Base-by-base conservation (phyloP, 139 green algal genomes). In the Penium margaritaceum region DNA sequence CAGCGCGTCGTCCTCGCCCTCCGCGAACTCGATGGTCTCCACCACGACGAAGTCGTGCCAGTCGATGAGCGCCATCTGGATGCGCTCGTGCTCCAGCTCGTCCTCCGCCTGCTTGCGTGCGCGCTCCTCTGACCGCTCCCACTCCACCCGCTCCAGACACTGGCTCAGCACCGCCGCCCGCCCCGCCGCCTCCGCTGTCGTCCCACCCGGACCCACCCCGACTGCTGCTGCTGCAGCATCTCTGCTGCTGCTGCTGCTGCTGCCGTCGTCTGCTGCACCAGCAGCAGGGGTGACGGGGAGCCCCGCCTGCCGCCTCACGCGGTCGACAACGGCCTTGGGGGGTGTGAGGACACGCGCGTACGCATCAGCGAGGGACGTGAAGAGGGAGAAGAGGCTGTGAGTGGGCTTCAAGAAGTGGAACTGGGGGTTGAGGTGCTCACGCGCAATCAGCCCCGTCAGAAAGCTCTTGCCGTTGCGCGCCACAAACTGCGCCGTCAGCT, bases 21-120 rank as follows among this genome's bases (percentile, higher is more conserved):
- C 73, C 27, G 34, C 32, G 67, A 99, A 99, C 53, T 94, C 89
- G 30, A 99, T 95, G 0, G 91, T 96, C 79, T 96, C 92, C 9
- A 98, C 94, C 12, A 98, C 85, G 43, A 93, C 86, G 74, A 98
- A 98, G 60, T 97, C 92, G 74, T 97, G 92, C 92, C 93, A 97
- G 83, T 97, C 92, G 63, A 95, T 92, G 17, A 84, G 54, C 72
- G 91, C 88, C 89, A 96, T 95, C 3, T 87, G 88, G 35, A 88
- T 41, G 17, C 94, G 87, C 83, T 99, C 94, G 19, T 84, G 78
- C 81, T 97, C 91, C 12, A 77, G 72, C 74, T 88, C 84, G 36
- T 94, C 88, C 80, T 86, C 83, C 39, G 43, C 74, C 5, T 90
- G 87, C 77, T 91, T 84, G 44, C 83, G 83, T 78, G 91, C 90